Base-by-base conservation (phyloP, 495 filamentous ascomycete species). In the Penicillium herquei region DNA sequence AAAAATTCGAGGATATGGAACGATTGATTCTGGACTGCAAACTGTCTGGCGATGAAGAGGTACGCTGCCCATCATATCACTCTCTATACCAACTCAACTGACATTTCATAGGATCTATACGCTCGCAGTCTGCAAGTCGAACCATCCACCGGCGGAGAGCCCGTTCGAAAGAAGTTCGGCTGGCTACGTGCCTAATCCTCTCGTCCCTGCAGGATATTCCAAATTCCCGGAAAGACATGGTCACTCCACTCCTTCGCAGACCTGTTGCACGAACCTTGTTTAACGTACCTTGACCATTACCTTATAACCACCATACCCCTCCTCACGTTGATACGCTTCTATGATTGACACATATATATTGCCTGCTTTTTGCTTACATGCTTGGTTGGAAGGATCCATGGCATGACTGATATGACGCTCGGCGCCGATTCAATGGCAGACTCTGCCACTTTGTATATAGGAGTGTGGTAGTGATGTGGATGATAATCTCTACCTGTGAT, bases 11-110 rank as follows among this genome's bases (percentile, higher is more conserved):
- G 40, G 78, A 80, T 52, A 77, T 87, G 10, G 81, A 83, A 59
- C 82, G 85, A 57, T 66, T 96, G 63, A 82, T 96, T 33, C 67
- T 96, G 45, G 90, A 96, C 32, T 68, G 89, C 3, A 78, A 73
- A 48, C 62, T 79, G 18, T 75, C 74, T 17, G 70, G 73, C 35
- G 74, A 78, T 62, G 79, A 82, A 52, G 78, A 82, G 67, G 79
- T 82, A 56, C 60, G 72, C 52, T 17, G 10, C 13, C 26, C 3
- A 42, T 34, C 7, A 3, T 16, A 16, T 49, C 7, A 16, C 18
- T 39, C 6, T 31, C 40, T 13, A 14, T 4, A 32, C 17, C n/a
- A 13, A 46, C n/a, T 39, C 21, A 14, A 55, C 56, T 73, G 47
- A 70, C 58, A 6, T 52, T 26, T 1, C 30, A 7, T 54, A 78